Conservation (phyloP, 495 filamentous ascomycete genomes). For the Diplogelasinospora grovesii region DNA sequence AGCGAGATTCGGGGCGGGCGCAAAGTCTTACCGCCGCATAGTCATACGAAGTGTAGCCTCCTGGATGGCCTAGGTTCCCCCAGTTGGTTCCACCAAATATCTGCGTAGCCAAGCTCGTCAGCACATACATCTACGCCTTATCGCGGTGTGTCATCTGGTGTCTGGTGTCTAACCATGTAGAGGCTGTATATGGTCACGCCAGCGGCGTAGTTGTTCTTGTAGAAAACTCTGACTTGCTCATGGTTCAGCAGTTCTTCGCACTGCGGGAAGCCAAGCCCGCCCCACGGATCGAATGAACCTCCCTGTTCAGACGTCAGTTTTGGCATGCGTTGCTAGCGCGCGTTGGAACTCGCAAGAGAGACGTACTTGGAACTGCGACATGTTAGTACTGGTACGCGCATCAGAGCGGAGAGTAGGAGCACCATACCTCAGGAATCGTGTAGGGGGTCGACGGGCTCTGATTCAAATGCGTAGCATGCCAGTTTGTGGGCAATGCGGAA, state of each 20-base stretch:
- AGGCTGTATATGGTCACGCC: conserved; percentile 37
- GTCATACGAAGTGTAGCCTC: conserved; percentile 70
- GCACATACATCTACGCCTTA: too few relatives aligned
- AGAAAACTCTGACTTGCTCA: conserved; percentile 71
- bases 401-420: too few relatives aligned
- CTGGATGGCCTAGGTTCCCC: conserved; percentile 71
- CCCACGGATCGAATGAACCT: conserved; percentile 73
- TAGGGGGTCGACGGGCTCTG: conserved; percentile 51
- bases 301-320: too few relatives aligned
- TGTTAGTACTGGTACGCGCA: conserved; percentile 3
- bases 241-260: conserved; percentile 58
- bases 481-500: conserved; percentile 35
- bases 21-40: conserved; percentile 48
- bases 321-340: too few relatives aligned
- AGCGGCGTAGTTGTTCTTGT: conserved; percentile 69
- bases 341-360: too few relatives aligned
- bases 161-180: conserved; percentile 53
- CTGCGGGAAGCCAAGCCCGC: conserved; percentile 57
- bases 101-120: conserved; percentile 31
- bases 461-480: conserved; percentile 29
- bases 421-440: conserved; percentile 49
- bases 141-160: too few relatives aligned
- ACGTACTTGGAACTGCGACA: conserved; percentile 8
- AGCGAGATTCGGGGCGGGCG: neutral
- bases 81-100: conserved; percentile 75